Evolutionary conservation across 2,329 filamentous ascomycete species (phyloP), one percentile per base, ranked within the genome.

Genomic region (Aureobasidium sp.): DNA sequence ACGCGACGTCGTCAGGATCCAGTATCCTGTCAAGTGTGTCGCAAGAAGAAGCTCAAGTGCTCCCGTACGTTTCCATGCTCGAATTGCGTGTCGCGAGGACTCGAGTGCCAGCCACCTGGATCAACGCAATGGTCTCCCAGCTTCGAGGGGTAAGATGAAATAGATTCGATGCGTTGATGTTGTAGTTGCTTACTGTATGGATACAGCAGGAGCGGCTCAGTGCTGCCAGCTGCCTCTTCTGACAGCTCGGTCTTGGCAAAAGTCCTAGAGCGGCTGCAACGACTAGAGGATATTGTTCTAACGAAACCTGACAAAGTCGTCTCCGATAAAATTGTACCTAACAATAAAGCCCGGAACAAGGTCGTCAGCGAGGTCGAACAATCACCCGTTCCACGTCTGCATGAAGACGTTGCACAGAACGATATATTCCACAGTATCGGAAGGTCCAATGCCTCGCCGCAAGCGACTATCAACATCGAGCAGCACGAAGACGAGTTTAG

Each of bases 1-100:
- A 39, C 22, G n/a, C 65, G 67, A 15, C 68, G 52, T 22, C 66
- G 68, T 27, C 68, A 69, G 57, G 67, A 70, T 36, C 67, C 68
- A 8, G 67, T 69, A 2, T 68, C 67, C 14, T 70, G 69, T 53
- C 59, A 67, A 47, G 48, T 64, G 11, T 68, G 67, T 49, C 65
- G 67, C 25, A 63, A 63, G 34, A 66, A 65, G 61, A 68, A 68
- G 64, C 63, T 68, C 14, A 66, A 63, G 52, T 68, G 67, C 56
- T 61, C 62, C 20, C 62, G 66, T 5, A 49, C 64, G 31, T 49
- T 44, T 34, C 68, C 67, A 27, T 71, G 69, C 57, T 67, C 66
- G 9, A 70, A 69, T 42, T 71, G 69, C 41, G 47, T 62, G n/a
- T 63, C 62, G 42, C 63, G 68, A 3, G 59, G 62, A 6, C 42